Conservation (phyloP, 208 protist genomes). For the Crithidia thermophila region DNA sequence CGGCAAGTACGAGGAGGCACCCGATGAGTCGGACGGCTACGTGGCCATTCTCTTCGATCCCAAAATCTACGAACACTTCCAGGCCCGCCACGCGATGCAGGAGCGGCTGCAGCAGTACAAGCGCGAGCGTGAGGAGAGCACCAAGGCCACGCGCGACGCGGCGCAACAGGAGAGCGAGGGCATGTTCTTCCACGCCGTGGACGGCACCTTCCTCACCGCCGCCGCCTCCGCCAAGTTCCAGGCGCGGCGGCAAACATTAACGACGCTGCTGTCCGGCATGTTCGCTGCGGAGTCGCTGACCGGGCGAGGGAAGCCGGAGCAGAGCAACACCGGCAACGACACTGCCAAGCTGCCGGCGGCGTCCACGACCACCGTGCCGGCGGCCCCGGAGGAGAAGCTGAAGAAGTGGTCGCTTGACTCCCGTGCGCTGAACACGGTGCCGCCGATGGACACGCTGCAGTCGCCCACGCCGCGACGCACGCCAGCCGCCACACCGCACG, state of each 20-base stretch:
- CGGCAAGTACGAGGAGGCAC: constrained; percentile 42
- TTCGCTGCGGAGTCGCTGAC: neutral
- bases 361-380: neutral
- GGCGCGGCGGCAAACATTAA: neutral
- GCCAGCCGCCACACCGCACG: too few relatives aligned
- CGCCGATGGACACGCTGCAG: too few relatives aligned
- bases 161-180: neutral
- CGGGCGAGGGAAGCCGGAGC: neutral
- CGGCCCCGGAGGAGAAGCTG: neutral
- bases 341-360: neutral
- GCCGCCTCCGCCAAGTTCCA: neutral
- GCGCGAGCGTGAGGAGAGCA: constrained; percentile 4
- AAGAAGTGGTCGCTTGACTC: constrained; percentile 26
- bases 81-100: constrained; percentile 42
- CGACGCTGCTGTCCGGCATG: constrained; percentile 5
- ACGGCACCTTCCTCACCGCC: neutral
- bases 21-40: constrained; percentile 85
- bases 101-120: constrained; percentile 26
- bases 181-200: neutral
- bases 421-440: too few relatives aligned
- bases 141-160: neutral
- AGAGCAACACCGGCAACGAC: neutral
- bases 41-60: constrained; percentile 76
- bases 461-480: too few relatives aligned
- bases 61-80: constrained; percentile 76